phyloP scores from a whole-genome alignment of 1,284 basidiomycete genomes.

The Termitomyces sp. region DNA sequence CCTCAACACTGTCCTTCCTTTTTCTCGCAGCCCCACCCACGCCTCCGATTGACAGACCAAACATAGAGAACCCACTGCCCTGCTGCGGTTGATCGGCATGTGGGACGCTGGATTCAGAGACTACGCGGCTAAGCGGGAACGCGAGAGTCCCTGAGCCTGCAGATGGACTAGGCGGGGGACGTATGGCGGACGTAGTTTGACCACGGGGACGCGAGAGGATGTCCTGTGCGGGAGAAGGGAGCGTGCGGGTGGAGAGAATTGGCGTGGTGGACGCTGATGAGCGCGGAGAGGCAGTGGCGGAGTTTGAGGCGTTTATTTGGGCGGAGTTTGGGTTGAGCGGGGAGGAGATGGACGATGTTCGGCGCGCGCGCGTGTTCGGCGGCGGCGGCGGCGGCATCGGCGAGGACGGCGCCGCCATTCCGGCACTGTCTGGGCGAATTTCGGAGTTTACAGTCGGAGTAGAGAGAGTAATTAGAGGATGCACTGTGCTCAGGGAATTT shows the following conservation, averaged over 20 bases:
- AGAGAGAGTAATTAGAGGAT: too few relatives aligned
- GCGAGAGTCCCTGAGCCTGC: neutral
- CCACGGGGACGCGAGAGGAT: neutral
- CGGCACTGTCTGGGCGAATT: too few relatives aligned
- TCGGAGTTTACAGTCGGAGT: too few relatives aligned
- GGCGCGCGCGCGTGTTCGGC: neutral
- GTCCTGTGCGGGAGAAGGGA: neutral
- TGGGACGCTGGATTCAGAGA: slow-evolving; percentile 9
- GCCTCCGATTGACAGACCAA: neutral
- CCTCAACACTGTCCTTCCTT: neutral
- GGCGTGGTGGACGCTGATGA: neutral
- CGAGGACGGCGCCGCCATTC: neutral
- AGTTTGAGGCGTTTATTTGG: neutral
- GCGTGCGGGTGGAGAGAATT: neutral
- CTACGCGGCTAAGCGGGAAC: slow-evolving; percentile 13
- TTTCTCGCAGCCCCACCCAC: neutral
- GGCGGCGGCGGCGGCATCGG: neutral
- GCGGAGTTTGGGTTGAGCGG: slow-evolving; percentile 2
- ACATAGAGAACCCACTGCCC: slow-evolving; percentile 3
- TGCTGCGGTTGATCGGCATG: neutral
- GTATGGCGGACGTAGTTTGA: neutral
- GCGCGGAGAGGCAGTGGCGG: neutral
- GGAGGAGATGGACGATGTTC: neutral
- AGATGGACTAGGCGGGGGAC: neutral
- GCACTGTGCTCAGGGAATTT: too few relatives aligned